Percentiles rank a stretch among this genome's conserved stretches.
Evolutionary conservation across 73 alveolate species (phyloP).

Genomic region (Paramecium biaurelia): DNA sequence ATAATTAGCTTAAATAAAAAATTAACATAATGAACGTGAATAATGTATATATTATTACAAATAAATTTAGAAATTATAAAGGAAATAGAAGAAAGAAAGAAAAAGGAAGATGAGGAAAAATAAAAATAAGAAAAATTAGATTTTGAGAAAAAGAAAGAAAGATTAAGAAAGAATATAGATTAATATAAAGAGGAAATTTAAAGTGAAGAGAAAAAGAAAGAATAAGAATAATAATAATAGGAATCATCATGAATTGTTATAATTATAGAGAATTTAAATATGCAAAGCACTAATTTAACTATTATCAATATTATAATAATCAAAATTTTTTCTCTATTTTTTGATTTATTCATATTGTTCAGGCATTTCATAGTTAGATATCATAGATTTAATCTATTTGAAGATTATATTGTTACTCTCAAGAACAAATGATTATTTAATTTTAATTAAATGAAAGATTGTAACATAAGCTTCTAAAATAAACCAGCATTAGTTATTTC

Average conservation of each 20-base stretch:
- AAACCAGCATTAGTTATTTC: slow-evolving; percentile 16
- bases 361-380: background rate
- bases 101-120: background rate
- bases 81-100: background rate
- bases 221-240: background rate
- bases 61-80: background rate
- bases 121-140: background rate
- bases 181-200: background rate
- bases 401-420: background rate
- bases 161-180: background rate
- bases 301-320: background rate
- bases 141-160: background rate
- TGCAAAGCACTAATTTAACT: background rate
- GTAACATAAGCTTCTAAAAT: slow-evolving; percentile 4
- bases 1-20: background rate
- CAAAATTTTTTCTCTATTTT: background rate
- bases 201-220: background rate
- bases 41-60: background rate
- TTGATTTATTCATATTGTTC: background rate
- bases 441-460: background rate
- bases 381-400: background rate
- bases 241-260: background rate
- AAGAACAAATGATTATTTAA: background rate
- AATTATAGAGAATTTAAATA: background rate
- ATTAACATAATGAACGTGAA: background rate